A percentile compares a stretch with the other conserved stretches of the same genome.
Conservation (phyloP, 2,329 filamentous ascomycete species). For the Neonectria magnoliae region DNA sequence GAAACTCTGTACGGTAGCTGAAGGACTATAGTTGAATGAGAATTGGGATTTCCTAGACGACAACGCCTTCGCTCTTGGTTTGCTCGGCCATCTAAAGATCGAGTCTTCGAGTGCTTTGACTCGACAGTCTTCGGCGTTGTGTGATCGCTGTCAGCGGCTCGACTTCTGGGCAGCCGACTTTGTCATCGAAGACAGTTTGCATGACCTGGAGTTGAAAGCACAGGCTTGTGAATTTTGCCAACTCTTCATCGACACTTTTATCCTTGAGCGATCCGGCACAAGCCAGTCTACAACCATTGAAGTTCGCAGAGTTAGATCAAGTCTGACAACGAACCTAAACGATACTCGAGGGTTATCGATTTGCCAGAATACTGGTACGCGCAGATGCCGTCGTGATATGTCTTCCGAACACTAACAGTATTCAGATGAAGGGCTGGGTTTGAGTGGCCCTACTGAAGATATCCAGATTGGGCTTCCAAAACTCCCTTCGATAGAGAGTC, state of each 20-base stretch:
- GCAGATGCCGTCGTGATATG: background rate
- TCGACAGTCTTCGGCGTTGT: background rate
- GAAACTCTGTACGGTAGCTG: background rate
- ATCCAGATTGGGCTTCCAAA: constrained; percentile 21
- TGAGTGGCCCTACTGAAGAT: background rate
- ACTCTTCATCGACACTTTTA: background rate
- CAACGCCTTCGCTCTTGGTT: background rate
- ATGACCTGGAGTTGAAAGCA: background rate
- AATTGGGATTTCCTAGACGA: constrained; percentile 23
- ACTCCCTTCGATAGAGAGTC: background rate
- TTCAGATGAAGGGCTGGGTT: background rate
- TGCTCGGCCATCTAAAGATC: background rate
- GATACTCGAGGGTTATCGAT: constrained; percentile 3
- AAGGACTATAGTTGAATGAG: constrained; percentile 18
- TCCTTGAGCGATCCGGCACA: no score
- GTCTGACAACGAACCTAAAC: background rate
- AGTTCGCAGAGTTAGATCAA: background rate
- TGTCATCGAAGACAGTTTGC: background rate
- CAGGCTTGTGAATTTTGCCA: constrained; percentile 14
- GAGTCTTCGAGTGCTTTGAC: background rate
- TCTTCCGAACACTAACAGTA: background rate
- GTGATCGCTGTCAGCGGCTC: background rate
- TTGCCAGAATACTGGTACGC: constrained; percentile 2
- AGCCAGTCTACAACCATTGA: background rate
- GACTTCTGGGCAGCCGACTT: background rate